A percentile compares a stretch with the other conserved stretches of the same genome.
Evolutionary conservation across 176 grass and related monocot genomes (phyloP).

Genomic region (Alopecurus myosuroides): DNA sequence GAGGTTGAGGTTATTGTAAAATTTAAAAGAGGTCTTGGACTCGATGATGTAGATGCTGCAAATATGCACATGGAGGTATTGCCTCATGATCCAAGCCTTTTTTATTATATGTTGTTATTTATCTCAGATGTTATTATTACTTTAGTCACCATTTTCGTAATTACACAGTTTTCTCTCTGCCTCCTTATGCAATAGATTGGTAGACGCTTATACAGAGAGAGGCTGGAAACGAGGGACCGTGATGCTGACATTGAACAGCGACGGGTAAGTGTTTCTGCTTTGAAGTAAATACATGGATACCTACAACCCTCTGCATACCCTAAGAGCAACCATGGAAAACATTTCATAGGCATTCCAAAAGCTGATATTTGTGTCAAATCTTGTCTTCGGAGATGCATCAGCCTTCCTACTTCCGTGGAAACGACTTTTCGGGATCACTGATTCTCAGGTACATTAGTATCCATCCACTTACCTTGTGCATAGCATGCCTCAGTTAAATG

Average conservation of each 20-base stretch:
- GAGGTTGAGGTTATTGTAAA: conserved; percentile 81
- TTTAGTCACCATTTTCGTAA: not conserved
- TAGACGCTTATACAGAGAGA: conserved; percentile 81
- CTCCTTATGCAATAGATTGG: conserved; percentile 64
- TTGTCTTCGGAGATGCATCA: conserved; percentile 93
- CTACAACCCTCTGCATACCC: conserved; percentile 2
- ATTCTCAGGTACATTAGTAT: conserved; percentile 85
- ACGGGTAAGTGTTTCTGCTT: conserved; percentile 41
- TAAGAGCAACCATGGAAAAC: conserved; percentile 31
- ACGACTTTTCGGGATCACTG: conserved; percentile 92
- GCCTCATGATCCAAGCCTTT: conserved; percentile 9
- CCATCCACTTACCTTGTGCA: not conserved
- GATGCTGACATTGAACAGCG: conserved; percentile 5
- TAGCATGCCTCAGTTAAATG: conserved; percentile 2
- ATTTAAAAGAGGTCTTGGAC: conserved; percentile 86
- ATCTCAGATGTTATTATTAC: conserved; percentile 4
- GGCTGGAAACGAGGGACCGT: conserved; percentile 49
- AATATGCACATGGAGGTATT: conserved; percentile 97
- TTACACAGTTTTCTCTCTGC: not conserved
- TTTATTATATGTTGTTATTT: conserved; percentile 6
- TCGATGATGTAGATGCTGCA: conserved; percentile 98
- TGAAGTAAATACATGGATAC: conserved; percentile 17
- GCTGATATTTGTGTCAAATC: conserved; percentile 97
- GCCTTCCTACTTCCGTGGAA: conserved; percentile 98
- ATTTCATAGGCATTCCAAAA: conserved; percentile 87